A percentile compares a stretch with the other conserved stretches of the same genome.
phyloP scores from a whole-genome alignment of 179 eudicot species.

The Nepenthes alata region DNA sequence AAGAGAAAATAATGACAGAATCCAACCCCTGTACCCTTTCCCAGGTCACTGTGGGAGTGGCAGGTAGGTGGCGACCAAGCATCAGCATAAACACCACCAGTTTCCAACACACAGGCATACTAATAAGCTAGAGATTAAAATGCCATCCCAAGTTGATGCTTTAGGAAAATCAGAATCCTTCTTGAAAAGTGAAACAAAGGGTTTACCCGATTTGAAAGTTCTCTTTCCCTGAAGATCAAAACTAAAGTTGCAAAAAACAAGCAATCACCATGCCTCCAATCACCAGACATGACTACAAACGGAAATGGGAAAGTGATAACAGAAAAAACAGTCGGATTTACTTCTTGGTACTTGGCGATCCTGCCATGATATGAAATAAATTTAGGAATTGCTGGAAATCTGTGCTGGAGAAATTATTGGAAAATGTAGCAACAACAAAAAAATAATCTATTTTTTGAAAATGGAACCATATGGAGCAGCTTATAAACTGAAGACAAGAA shows the following conservation, averaged over 20 bases:
- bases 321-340: slow-evolving; percentile 56
- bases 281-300: slow-evolving; percentile 76
- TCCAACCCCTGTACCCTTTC: too few species aligned
- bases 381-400: background rate
- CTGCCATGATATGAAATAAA: slow-evolving; percentile 22
- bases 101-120: too few species aligned
- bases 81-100: too few species aligned
- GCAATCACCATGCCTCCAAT: slow-evolving; percentile 75
- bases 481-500: too few species aligned
- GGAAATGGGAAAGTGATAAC: slow-evolving; percentile 59
- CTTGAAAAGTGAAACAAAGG: background rate
- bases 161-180: too few species aligned
- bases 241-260: slow-evolving; percentile 41
- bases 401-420: background rate
- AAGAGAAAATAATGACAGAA: too few species aligned
- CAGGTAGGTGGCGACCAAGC: too few species aligned
- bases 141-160: too few species aligned
- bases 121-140: too few species aligned
- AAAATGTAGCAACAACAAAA: background rate
- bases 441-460: too few species aligned
- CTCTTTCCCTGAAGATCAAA: slow-evolving; percentile 43
- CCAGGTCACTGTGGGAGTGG: too few species aligned
- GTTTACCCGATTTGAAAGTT: slow-evolving; percentile 46
- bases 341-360: slow-evolving; percentile 70
- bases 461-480: too few species aligned